Evolutionary conservation across 2,329 filamentous ascomycete species (phyloP), one percentile per base, ranked within the genome.

Genomic region (Phyllachora maydis): DNA sequence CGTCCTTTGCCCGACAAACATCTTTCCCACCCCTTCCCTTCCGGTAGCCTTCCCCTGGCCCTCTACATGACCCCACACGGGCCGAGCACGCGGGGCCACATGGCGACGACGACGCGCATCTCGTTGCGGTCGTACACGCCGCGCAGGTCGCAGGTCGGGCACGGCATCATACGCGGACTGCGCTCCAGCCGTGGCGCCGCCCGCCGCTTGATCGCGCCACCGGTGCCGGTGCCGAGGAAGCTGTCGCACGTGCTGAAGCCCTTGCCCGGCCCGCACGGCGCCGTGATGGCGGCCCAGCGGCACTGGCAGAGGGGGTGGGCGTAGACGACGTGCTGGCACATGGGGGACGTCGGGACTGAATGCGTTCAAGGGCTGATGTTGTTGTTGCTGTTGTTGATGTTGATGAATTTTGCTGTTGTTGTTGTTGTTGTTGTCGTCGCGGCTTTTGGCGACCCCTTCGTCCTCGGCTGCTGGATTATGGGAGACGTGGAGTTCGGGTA

Each of bases 301-400:
- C 64, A 61, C 8, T 45, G 43, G 49, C 61, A 66, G 28, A 32
- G 34, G 23, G 49, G 52, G 39, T 59, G 54, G 28, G 47, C 44
- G 40, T 51, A 60, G 39, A 56, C 53, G 14, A 43, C 50, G n/a
- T 53, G 46, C 11, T 35, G 32, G 38, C 59, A 65, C 59, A 65
- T 64, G 22, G 16, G 11, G 4, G 19, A 16, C 6, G 23, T n/a
- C 12, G 9, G 10, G 12, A 11, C 12, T 8, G 19, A 8, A n/a
- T 8, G 11, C 16, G 16, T 18, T n/a, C n/a, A n/a, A 18, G 16
- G n/a, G n/a, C n/a, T n/a, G n/a, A n/a, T n/a, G n/a, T n/a, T n/a
- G n/a, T n/a, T n/a, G n/a, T n/a, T n/a, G n/a, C n/a, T n/a, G n/a
- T n/a, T n/a, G n/a, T n/a, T n/a, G n/a, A n/a, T n/a, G n/a, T n/a